A percentile compares a stretch with the other conserved stretches of the same genome.
Evolutionary conservation across 164 flowering plant genomes (phyloP).

Genomic region (Amborella trichopoda): DNA sequence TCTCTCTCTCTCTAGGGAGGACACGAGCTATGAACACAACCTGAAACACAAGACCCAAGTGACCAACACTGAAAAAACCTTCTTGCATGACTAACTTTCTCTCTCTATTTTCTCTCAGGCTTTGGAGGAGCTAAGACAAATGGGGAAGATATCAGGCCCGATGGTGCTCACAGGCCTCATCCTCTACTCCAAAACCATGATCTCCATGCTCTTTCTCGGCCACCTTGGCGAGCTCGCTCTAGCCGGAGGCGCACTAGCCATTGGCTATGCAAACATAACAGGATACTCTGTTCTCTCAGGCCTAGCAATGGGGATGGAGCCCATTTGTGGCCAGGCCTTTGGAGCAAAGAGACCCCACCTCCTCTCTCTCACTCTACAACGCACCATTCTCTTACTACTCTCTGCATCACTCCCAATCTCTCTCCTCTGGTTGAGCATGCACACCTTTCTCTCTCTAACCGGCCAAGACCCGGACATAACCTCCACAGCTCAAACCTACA

Average conservation of each 20-base stretch:
- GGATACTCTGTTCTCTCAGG: conserved; percentile 89
- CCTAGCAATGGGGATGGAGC: conserved; percentile 82
- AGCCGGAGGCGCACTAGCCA: conserved; percentile 77
- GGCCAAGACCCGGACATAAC: conserved; percentile 56
- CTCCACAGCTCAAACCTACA: conserved; percentile 42
- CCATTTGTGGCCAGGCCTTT: conserved; percentile 81
- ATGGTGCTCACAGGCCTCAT: conserved; percentile 61
- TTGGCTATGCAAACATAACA: conserved; percentile 87
- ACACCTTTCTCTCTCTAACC: conserved; percentile 25
- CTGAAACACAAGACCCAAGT: no score
- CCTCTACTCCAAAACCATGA: conserved; percentile 58
- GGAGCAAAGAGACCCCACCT: conserved; percentile 58
- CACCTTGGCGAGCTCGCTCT: conserved; percentile 61
- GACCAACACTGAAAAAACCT: no score
- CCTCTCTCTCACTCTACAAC: conserved; percentile 60
- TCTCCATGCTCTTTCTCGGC: conserved; percentile 88
- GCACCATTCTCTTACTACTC: conserved; percentile 56
- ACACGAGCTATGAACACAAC: no score
- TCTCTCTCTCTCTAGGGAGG: no score
- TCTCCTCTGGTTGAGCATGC: conserved; percentile 57
- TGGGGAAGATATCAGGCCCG: conserved; percentile 30
- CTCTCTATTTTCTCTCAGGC: no score
- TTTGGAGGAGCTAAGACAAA: background rate
- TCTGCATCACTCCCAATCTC: conserved; percentile 55
- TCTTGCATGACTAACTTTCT: no score